Conservation (phyloP, 495 filamentous ascomycete genomes). For the Tetracladium setigerum region DNA sequence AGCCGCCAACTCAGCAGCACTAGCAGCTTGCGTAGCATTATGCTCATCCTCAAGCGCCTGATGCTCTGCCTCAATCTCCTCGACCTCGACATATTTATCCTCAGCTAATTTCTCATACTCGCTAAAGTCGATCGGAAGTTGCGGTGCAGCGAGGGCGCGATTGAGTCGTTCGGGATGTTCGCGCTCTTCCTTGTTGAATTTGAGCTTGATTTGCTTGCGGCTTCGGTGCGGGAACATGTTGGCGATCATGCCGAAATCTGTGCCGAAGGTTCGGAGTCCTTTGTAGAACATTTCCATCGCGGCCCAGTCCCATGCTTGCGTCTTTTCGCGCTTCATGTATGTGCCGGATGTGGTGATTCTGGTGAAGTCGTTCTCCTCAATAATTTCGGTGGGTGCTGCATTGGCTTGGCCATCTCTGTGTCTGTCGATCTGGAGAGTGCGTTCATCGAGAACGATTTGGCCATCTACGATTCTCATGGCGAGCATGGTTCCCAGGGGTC, state of each 20-base stretch:
- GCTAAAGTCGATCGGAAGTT: conserved; percentile 53
- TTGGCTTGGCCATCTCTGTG: conserved; percentile 57
- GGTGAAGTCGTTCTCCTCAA: conserved; percentile 81
- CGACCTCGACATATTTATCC: conserved; percentile 42
- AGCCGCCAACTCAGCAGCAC: conserved; percentile 34
- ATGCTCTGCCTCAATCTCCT: conserved; percentile 66
- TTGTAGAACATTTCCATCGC: conserved; percentile 81
- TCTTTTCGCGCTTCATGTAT: conserved; percentile 62
- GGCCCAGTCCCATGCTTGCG: conserved; percentile 67
- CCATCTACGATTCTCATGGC: conserved; percentile 70
- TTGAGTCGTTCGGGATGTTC: conserved; percentile 62
- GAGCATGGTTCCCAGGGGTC: conserved; percentile 26
- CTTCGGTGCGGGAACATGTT: conserved; percentile 71
- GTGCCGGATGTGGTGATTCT: conserved; percentile 65
- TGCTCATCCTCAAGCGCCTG: conserved; percentile 57
- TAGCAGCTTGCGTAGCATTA: conserved; percentile 43
- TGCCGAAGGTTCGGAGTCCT: conserved; percentile 79
- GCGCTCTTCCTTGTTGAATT: conserved; percentile 90
- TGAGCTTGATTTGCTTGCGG: conserved; percentile 77
- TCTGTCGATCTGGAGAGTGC: conserved; percentile 71
- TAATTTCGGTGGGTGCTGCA: conserved; percentile 50
- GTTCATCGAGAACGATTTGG: conserved; percentile 70
- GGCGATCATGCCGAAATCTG: conserved; percentile 84
- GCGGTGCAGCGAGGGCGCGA: conserved; percentile 54
- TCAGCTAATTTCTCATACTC: conserved; percentile 59